A percentile compares a stretch with the other conserved stretches of the same genome.
Evolutionary conservation across 2,329 filamentous ascomycete species (phyloP).

Genomic region (Aureobasidium pullulans): DNA sequence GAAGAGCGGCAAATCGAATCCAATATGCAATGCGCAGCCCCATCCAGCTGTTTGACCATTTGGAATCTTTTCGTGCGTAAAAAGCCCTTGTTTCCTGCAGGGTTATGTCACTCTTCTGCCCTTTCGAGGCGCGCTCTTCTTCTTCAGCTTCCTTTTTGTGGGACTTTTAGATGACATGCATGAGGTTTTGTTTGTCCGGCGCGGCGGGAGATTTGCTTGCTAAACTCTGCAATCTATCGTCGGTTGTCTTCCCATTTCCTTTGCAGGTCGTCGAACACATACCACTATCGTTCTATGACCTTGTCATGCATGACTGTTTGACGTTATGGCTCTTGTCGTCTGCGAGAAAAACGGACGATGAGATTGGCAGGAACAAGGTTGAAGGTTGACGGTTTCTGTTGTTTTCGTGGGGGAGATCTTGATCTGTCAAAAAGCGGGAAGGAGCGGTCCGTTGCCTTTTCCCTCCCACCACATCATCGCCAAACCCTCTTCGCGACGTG

Average conservation of each 20-base stretch:
- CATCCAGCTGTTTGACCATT: neutral
- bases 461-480: neutral
- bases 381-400: neutral
- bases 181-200: neutral
- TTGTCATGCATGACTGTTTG: neutral
- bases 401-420: neutral
- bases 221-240: neutral
- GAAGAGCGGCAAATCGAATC: neutral
- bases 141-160: constrained; percentile 1
- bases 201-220: constrained; percentile 1
- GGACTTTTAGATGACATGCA: constrained; percentile 7
- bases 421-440: constrained; percentile 5
- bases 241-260: neutral
- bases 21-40: neutral
- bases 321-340: neutral
- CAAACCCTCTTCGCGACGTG: neutral
- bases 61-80: neutral
- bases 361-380: neutral
- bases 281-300: neutral
- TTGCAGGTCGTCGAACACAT: neutral
- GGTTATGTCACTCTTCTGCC: neutral
- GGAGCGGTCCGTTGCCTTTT: constrained; percentile 8
- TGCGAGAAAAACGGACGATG: neutral
- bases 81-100: neutral
- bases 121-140: neutral